Evolutionary conservation across 1,139 yeast genomes (phyloP).

Genomic region (Pneumocystis sp.): DNA sequence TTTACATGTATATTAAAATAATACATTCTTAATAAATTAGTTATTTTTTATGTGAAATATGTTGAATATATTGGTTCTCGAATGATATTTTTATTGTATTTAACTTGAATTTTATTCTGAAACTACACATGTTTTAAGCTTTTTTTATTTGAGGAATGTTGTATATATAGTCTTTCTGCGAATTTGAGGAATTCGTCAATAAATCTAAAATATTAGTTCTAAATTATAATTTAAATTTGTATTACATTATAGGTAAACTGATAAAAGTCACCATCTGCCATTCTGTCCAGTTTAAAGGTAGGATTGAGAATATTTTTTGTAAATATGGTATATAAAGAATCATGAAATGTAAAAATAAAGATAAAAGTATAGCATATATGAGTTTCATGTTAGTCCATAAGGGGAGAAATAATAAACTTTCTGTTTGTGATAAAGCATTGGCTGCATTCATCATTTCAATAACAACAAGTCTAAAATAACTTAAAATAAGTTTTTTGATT

Average conservation of each 20-base stretch:
- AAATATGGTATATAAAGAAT: conserved; percentile 27
- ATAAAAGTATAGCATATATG: conserved; percentile 25
- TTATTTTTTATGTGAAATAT: background rate
- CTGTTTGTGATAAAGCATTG: conserved; percentile 29
- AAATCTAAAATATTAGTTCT: background rate
- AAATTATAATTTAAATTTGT: background rate
- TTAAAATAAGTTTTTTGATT: background rate
- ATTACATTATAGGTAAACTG: conserved; percentile 25
- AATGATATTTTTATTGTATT: background rate
- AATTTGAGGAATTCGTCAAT: background rate
- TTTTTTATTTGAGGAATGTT: background rate
- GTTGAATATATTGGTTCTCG: background rate
- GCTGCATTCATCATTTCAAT: conserved; percentile 31
- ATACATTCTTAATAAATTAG: background rate
- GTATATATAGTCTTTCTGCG: background rate
- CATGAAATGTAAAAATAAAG: conserved; percentile 24
- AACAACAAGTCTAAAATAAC: conserved; percentile 20
- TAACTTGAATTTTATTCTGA: background rate
- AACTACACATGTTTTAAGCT: background rate
- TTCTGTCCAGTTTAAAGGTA: conserved; percentile 23
- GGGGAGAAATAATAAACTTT: conserved; percentile 27
- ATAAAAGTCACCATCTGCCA: conserved; percentile 27
- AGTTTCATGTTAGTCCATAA: conserved; percentile 28
- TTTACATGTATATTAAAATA: background rate
- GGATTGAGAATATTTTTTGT: conserved; percentile 24